Base-by-base conservation (phyloP, 345 rosid genomes). In the Limnanthes douglasii region DNA sequence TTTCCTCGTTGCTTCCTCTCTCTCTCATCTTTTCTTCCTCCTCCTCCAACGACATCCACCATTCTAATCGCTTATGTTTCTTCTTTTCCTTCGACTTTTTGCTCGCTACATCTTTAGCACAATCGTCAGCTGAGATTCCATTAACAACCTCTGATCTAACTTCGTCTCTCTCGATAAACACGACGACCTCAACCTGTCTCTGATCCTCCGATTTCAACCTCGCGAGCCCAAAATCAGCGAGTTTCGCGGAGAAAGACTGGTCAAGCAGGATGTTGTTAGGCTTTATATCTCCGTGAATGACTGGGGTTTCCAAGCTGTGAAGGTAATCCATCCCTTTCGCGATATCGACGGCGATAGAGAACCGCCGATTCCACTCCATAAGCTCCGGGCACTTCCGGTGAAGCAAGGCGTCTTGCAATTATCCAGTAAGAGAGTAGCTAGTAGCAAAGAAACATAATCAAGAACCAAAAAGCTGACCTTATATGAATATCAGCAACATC, bases 181-280 rank as follows among this genome's bases (percentile, higher is more conserved):
- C 56, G 1, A 18, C 17, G 22, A 49, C 53, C 23, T 30, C 38
- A 49, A 42, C 51, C 14, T 53, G 60, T n/a, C n/a, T n/a, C n/a
- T n/a, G n/a, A n/a, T n/a, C n/a, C 13, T 64, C 90, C 0, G 63
- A 51, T 56, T 68, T 73, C 64, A 71, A 40, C 56, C 90, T 73
- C 1, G 97, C 78, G 10, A 88, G 70, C 21, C 97, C 97, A 8
- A 88, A 88, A 59, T 88, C 97, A 1, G 93, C 72, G 8, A 88
- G 50, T 45, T 68, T 88, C 0, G 97, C 86, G 2, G 62, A 55
- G 52, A 88, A 88, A 24, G 27, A 37, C 17, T 60, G 65, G 61
- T 88, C 97, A 59, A 88, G 48, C 16, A 88, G 46, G 14, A 88
- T 39, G 33, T 88, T 88, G 31, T 93, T 83, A 4, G 95, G 95